These are phyloP conservation scores for Aspergillus fischeri DNA, from an alignment of 2,329 filamentous ascomycete genomes.

Conservation along the genomic window DNA sequence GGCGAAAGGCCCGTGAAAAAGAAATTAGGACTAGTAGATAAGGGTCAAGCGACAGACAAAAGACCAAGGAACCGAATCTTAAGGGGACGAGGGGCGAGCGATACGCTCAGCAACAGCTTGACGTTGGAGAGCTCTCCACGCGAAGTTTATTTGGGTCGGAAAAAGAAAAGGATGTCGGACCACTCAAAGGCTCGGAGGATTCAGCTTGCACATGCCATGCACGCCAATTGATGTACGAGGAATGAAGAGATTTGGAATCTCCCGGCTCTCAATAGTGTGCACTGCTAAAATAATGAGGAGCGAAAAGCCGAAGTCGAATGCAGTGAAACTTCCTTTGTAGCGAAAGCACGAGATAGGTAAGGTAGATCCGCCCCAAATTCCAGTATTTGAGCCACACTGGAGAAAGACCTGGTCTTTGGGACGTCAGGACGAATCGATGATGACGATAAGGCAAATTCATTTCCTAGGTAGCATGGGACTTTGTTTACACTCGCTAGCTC, in stretches of 20 bases:
- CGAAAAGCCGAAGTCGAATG: too few species aligned
- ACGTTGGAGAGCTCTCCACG: too few species aligned
- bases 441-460: neutral
- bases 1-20: neutral
- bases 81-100: neutral
- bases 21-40: neutral
- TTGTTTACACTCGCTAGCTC: neutral
- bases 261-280: neutral
- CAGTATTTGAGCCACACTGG: neutral
- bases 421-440: neutral
- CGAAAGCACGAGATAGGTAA: too few species aligned
- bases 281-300: neutral
- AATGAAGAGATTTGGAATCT: neutral
- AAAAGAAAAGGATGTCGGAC: neutral
- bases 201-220: neutral
- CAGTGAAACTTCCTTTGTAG: too few species aligned
- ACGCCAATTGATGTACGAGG: neutral
- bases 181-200: neutral
- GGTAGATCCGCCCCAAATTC: neutral
- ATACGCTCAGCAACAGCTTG: neutral
- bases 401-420: neutral
- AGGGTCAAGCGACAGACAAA: neutral
- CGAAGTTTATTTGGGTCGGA: neutral
- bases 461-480: neutral
- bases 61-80: neutral